Base-by-base conservation (phyloP, 164 flowering plant species). In the Nelumbo lutea region DNA sequence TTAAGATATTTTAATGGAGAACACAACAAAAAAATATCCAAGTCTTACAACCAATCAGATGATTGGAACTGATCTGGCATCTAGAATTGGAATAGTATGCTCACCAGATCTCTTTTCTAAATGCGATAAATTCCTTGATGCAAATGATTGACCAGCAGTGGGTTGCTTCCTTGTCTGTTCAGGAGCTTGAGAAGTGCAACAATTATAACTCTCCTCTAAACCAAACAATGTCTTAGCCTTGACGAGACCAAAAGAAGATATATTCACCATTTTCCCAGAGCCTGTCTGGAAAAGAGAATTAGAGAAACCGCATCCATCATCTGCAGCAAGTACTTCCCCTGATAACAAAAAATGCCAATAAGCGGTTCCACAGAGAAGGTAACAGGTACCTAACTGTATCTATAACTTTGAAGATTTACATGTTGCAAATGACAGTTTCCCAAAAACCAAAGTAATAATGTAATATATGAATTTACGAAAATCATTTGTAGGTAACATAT, bases 211-310 rank as follows among this genome's bases (percentile, higher is more conserved):
- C 72, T 85, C 86, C 9, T 85, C 87, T 68, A 85, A 68, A 11
- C 90, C 88, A 75, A 92, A 75, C 75, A 95, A 79, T 47, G 84
- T 68, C 79, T 87, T 83, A 39, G 96, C 99, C 83, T 77, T 92
- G 8, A 70, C 46, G 51, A 93, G 82, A 74, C 93, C 94, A 51
- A 83, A 80, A 69, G 92, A 76, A 70, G 96, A 89, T 71, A 93
- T 66, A 57, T 76, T 74, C 15, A 90, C 89, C 45, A n/a, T 52
- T 77, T 87, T 85, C 75, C 91, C 90, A 11, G 90, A 84, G 42
- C 83, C 88, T 9, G 90, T 81, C 69, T 81, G 83, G 74, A 87
- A 88, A 66, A 83, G 70, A 27, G 90, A 81, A 75, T 76, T 80
- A 3, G 84, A 67, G 55, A 71, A 72, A 64, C 69, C 55, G 62